Evolutionary conservation across 495 filamentous ascomycete genomes (phyloP).

Genomic region (Niebla homalea): DNA sequence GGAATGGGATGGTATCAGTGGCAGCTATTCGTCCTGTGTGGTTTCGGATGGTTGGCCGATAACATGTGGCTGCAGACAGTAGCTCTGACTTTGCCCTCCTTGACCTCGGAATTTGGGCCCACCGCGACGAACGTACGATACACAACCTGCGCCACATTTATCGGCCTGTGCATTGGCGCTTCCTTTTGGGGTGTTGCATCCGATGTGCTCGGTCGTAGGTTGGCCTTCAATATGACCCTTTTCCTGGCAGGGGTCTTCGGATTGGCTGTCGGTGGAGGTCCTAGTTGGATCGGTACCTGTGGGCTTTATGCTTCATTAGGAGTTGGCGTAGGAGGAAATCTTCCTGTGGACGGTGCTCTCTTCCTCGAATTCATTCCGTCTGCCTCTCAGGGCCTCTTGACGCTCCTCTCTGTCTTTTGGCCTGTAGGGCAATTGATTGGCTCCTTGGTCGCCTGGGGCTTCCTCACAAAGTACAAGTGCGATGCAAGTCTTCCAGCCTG

Average conservation of each 20-base stretch:
- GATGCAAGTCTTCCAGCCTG: conserved; percentile 23
- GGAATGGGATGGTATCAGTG: conserved; percentile 80
- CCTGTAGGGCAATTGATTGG: conserved; percentile 43
- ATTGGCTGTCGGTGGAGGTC: conserved; percentile 37
- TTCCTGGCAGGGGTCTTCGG: conserved; percentile 43
- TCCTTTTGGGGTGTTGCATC: conserved; percentile 47
- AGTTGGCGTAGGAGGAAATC: conserved; percentile 47
- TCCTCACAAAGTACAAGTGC: conserved; percentile 41
- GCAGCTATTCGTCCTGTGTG: conserved; percentile 68
- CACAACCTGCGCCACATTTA: conserved; percentile 41
- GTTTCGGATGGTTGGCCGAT: conserved; percentile 62
- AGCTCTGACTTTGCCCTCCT: conserved; percentile 39
- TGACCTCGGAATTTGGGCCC: conserved; percentile 42
- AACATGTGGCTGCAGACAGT: conserved; percentile 34
- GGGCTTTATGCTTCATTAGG: conserved; percentile 38
- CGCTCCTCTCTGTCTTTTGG: conserved; percentile 48
- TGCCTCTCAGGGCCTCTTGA: conserved; percentile 39
- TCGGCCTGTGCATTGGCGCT: conserved; percentile 45
- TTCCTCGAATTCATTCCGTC: conserved; percentile 48
- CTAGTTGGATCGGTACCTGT: conserved; percentile 37
- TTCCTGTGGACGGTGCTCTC: conserved; percentile 34
- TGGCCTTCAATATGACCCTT: conserved; percentile 46
- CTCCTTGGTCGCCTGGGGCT: conserved; percentile 40
- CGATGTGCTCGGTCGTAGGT: conserved; percentile 43
- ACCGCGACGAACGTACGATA: conserved; percentile 34